A percentile compares a stretch with the other conserved stretches of the same genome.
Evolutionary conservation across 108 stramenopile species (phyloP).

Genomic region (Aurantiochytrium sp.): DNA sequence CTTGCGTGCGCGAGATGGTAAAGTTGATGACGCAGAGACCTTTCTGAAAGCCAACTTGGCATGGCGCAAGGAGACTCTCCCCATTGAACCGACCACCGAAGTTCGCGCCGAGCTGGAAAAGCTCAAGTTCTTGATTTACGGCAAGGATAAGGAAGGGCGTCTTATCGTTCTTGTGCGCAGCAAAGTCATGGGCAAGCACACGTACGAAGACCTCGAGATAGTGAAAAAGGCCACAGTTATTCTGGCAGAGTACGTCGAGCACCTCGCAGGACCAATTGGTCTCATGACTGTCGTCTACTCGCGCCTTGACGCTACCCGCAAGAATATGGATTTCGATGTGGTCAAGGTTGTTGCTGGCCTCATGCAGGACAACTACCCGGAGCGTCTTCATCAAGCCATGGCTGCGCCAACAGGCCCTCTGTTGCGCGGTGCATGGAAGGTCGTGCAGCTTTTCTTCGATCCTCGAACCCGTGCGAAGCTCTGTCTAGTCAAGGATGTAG

Average conservation of each 20-base stretch:
- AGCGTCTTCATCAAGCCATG: not conserved
- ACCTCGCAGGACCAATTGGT: not conserved
- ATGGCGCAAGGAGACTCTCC: not conserved
- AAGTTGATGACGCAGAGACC: not conserved
- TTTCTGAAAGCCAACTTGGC: not conserved
- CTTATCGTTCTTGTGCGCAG: not conserved
- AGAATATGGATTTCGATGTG: not conserved
- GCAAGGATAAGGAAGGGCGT: not conserved
- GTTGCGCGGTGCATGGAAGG: not conserved
- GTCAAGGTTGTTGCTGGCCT: not conserved
- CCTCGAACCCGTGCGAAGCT: not conserved
- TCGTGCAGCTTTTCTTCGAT: not conserved
- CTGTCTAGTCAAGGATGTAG: not conserved
- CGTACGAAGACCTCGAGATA: not conserved
- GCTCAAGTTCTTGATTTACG: not conserved
- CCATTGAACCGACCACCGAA: not conserved
- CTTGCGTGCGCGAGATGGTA: not conserved
- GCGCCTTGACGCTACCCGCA: not conserved
- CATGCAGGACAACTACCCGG: conserved; percentile 15
- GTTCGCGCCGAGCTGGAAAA: not conserved
- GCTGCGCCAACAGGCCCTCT: not conserved
- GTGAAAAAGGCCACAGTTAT: not conserved
- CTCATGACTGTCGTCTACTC: not conserved
- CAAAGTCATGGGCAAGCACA: not conserved
- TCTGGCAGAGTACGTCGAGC: not conserved